These are phyloP conservation scores for Ambrosia hybrid DNA, from an alignment of 140 eudicot species.

Conservation along the genomic window DNA sequence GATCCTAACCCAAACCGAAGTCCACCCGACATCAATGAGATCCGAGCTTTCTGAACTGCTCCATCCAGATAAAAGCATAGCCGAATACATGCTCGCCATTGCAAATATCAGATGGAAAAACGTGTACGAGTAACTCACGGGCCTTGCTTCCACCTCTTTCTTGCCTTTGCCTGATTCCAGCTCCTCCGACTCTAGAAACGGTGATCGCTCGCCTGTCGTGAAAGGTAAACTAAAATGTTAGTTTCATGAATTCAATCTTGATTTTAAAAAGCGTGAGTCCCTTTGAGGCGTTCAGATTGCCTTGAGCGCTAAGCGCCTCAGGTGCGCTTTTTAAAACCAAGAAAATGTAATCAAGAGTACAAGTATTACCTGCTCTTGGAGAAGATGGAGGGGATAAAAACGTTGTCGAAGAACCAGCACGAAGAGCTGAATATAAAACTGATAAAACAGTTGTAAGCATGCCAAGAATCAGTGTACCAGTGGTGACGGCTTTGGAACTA, in stretches of 20 bases:
- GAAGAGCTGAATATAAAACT: constrained; percentile 90
- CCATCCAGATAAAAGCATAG: constrained; percentile 99
- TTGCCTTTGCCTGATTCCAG: constrained; percentile 68
- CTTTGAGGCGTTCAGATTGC: too few species aligned
- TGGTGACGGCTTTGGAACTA: constrained; percentile 70
- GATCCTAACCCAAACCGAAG: constrained; percentile 95
- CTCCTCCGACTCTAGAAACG: constrained; percentile 65
- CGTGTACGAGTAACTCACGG: constrained; percentile 82
- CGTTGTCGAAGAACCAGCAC: constrained; percentile 94
- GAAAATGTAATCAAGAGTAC: not conserved
- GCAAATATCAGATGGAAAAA: constrained; percentile 97
- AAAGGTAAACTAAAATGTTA: constrained; percentile 2
- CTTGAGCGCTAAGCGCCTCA: too few species aligned
- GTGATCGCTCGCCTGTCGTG: constrained; percentile 59
- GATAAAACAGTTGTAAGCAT: constrained; percentile 96
- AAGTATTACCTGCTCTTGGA: constrained; percentile 75
- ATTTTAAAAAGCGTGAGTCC: too few species aligned
- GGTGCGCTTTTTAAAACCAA: not conserved
- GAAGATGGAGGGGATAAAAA: constrained; percentile 96
- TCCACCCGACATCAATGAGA: constrained; percentile 96
- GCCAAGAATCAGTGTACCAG: constrained; percentile 85
- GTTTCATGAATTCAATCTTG: too few species aligned
- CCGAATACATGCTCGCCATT: constrained; percentile 97
- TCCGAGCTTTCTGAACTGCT: constrained; percentile 72
- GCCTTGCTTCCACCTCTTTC: constrained; percentile 59